phyloP scores from a whole-genome alignment of 2,329 filamentous ascomycete genomes.

The Fusarium sp. region DNA sequence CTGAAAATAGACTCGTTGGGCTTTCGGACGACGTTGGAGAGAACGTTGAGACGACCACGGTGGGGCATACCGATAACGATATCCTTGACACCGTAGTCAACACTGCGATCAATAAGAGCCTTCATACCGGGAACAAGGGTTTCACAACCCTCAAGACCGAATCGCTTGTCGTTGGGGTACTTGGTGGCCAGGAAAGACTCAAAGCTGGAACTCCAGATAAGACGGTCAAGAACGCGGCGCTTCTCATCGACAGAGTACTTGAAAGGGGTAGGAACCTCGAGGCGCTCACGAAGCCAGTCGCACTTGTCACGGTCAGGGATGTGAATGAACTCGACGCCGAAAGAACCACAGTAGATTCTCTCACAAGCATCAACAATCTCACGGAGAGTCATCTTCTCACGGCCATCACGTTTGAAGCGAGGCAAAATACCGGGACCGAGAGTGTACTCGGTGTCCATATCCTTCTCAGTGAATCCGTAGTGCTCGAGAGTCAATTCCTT shows the following conservation, averaged over 20 bases:
- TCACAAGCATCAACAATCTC: slow-evolving; percentile 96
- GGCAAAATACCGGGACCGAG: slow-evolving; percentile 96
- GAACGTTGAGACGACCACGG: slow-evolving; percentile 95
- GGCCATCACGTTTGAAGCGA: slow-evolving; percentile 86
- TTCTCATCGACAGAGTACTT: slow-evolving; percentile 99
- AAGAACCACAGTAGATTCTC: slow-evolving; percentile 96
- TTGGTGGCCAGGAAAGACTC: slow-evolving; percentile 96
- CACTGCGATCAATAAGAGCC: slow-evolving; percentile 96
- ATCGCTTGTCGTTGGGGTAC: slow-evolving; percentile 99
- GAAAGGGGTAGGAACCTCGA: slow-evolving; percentile 94
- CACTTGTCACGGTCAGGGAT: slow-evolving; percentile 97
- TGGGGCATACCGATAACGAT: slow-evolving; percentile 99
- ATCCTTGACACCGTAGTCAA: slow-evolving; percentile 98
- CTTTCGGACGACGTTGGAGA: slow-evolving; percentile 98
- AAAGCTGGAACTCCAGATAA: slow-evolving; percentile 99
- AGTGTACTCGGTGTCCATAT: slow-evolving; percentile 90
- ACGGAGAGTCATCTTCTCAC: slow-evolving; percentile 95
- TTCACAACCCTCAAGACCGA: slow-evolving; percentile 97
- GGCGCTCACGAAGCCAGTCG: slow-evolving; percentile 95
- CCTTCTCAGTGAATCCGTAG: slow-evolving; percentile 95
- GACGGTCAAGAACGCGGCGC: slow-evolving; percentile 93
- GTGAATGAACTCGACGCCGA: slow-evolving; percentile 98
- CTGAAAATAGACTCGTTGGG: slow-evolving; percentile 99
- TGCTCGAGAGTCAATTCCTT: slow-evolving; percentile 93
- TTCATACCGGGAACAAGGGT: slow-evolving; percentile 99